Base-by-base conservation (phyloP, 768 basidiomycete species). In the Tulasnella sp. region DNA sequence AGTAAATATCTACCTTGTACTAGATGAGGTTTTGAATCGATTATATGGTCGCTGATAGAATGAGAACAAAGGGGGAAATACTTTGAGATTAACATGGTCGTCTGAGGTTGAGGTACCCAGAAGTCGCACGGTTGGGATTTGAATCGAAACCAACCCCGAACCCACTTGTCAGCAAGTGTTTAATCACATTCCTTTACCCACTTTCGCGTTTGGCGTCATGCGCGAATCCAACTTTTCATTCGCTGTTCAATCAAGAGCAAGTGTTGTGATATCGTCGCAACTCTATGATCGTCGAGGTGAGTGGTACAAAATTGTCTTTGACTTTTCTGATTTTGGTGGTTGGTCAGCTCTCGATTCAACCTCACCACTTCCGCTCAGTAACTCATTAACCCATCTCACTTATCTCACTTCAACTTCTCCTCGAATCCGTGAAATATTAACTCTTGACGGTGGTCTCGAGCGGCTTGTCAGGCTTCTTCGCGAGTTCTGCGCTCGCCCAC, bases 381-480 rank as follows among this genome's bases (percentile, higher is more conserved):
- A 95, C 70, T 96, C 92, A 34, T 79, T 96, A 46, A 90, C 87
- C 27, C 90, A 95, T 69, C 82, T 96, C 50, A 85, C 86, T 44
- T 92, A 95, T 67, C 83, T 99, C 57, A 98, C 93, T 6, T 90
- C 89, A 1, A 96, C 95, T 5, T 95, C 92, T 0, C 92, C 95
- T 1, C 80, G 91, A 48, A 98, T 99, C 67, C 82, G 93, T 53
- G 95, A 99, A 68, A 96, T 95, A 59, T 86, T 99, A 77, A 93
- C 91, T 25, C 81, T 85, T 75, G 93, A 98, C 61, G 95, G 95
- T 41, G 95, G 95, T 1, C 78, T 99, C 15, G 95, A 99, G 63
- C 82, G 93, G 12, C 81, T 99, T 27, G 85, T 98, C 12, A 78
- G 85, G 52, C 88, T 99, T 56, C 72, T 93, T 8, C 84, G 84